Conservation (phyloP, 345 rosid species). For the Gossypium herbaceum region DNA sequence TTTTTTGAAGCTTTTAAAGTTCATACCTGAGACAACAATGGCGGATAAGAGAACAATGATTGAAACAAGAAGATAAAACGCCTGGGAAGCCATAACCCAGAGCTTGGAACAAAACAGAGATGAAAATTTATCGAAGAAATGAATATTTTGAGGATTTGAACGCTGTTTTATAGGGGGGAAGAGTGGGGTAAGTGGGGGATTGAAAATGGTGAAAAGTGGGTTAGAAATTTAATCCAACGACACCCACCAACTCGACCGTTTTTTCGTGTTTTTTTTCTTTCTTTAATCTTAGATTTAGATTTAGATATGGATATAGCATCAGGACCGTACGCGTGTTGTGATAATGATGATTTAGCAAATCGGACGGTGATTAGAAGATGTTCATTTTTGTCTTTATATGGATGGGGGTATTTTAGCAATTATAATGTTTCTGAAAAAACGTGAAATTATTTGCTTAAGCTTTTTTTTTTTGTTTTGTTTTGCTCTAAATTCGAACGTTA, state of each 20-base stretch:
- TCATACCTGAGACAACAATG: slow-evolving; percentile 35
- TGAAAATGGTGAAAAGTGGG: background rate
- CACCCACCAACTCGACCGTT: slow-evolving; percentile 21
- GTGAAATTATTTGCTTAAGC: background rate
- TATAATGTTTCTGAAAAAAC: background rate
- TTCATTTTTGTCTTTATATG: background rate
- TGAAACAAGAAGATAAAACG: slow-evolving; percentile 10
- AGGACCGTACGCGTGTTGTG: background rate
- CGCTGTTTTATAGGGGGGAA: background rate
- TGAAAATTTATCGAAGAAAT: background rate
- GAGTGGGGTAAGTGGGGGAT: slow-evolving; percentile 11
- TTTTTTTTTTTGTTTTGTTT: background rate
- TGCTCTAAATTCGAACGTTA: slow-evolving; percentile 16
- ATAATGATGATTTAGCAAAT: background rate
- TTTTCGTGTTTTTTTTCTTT: background rate
- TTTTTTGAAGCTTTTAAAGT: background rate
- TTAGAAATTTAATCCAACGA: background rate
- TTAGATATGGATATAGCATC: background rate
- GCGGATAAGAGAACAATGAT: slow-evolving; percentile 23
- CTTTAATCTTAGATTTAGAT: background rate
- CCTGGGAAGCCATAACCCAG: slow-evolving; percentile 28
- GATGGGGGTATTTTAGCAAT: background rate
- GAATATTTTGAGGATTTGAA: background rate
- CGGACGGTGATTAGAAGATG: background rate
- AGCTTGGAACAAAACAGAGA: background rate